Base-by-base conservation (phyloP, 2,329 filamentous ascomycete genomes). In the Colletotrichum lindemuthianum region DNA sequence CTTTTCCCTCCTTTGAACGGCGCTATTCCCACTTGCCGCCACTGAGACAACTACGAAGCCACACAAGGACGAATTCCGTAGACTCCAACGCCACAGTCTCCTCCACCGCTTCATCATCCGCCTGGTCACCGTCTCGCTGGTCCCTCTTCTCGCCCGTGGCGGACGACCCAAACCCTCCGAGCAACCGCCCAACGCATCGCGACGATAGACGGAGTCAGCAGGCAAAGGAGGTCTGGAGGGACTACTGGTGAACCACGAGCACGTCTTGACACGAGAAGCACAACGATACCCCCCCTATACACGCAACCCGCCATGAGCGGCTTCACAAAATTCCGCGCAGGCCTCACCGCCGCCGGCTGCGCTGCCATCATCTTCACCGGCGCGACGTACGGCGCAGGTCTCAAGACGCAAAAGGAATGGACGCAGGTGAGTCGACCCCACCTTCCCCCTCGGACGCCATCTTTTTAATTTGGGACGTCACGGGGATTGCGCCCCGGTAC, bases 331-430 rank as follows among this genome's bases (percentile, higher is more conserved):
- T 67, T 69, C 34, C 66, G 66, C 43, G 68, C 69, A 40, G 69
- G 67, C 40, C 65, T 71, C 34, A 68, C 72, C 59, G 82, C 82
- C n/a, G 76, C 72, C 39, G 81, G 80, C 39, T 78, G 83, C 66
- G 79, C 77, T 3, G 81, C 81, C 64, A 77, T 83, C 60, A 77
- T 82, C 65, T 74, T 79, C 63, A 80, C 82, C 37, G 82, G 82
- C 63, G 72, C 79, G 48, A 75, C 82, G 50, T 84, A 83, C 60
- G 83, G 83, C 55, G 83, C 82, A 7, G 79, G 80, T 49, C 70
- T 85, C 49, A 84, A 84, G 73, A 77, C 78, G 51, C 79, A 83
- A 64, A 75, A 78, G 63, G 81, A 85, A 67, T 82, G 78, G 69
- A 73, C 76, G 66, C 72, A 81, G 70, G 82, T 83, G 63, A 43